These are phyloP conservation scores for Aspergillus uvarum DNA, from an alignment of 2,329 filamentous ascomycete genomes.

Conservation along the genomic window DNA sequence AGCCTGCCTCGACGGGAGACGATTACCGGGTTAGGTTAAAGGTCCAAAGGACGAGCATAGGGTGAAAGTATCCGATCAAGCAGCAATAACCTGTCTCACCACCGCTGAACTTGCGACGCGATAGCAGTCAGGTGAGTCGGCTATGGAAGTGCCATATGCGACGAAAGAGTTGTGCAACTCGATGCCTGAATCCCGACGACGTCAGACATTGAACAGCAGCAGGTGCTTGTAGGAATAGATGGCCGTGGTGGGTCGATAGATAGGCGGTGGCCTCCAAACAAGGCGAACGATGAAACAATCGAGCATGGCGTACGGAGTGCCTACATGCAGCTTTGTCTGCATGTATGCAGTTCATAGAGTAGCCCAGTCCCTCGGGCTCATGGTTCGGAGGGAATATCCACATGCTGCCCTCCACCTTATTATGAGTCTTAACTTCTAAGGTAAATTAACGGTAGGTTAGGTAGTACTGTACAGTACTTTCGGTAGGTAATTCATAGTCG, in stretches of 20 bases:
- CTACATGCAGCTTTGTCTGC: background rate
- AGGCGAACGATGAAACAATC: background rate
- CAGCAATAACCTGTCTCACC: background rate
- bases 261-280: background rate
- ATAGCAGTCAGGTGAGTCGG: slow-evolving; percentile 4
- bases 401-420: background rate
- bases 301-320: background rate
- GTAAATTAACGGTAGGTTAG: no score
- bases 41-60: slow-evolving; percentile 1
- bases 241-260: background rate
- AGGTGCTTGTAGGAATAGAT: background rate
- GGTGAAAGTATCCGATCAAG: background rate
- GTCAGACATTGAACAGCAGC: background rate
- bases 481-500: background rate
- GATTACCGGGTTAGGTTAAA: slow-evolving; percentile 8
- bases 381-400: background rate
- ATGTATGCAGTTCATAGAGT: background rate
- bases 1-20: background rate
- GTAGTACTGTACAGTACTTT: no score
- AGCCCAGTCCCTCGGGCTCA: background rate
- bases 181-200: background rate
- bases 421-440: no score
- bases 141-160: background rate
- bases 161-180: background rate
- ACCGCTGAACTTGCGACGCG: background rate